These are phyloP conservation scores for Gossypium bickii DNA, from an alignment of 345 rosid species.

Conservation along the genomic window DNA sequence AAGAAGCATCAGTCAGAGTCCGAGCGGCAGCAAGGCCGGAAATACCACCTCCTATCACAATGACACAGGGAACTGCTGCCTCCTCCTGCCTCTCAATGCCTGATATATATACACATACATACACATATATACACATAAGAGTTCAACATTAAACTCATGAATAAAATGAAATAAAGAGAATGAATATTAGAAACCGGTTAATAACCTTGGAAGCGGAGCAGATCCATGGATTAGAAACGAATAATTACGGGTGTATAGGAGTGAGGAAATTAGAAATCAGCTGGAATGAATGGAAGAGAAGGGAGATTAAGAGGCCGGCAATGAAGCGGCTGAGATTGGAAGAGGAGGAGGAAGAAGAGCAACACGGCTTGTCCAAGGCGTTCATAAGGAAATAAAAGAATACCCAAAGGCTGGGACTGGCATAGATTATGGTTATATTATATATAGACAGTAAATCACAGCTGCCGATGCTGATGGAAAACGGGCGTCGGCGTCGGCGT, in stretches of 20 bases:
- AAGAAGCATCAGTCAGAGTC: constrained; percentile 57
- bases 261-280: constrained; percentile 55
- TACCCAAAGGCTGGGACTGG: background rate
- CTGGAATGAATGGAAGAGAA: constrained; percentile 43
- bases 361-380: constrained; percentile 43
- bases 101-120: background rate
- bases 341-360: constrained; percentile 18
- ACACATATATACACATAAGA: background rate
- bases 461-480: background rate
- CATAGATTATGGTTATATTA: constrained; percentile 3
- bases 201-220: constrained; percentile 17
- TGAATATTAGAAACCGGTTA: background rate
- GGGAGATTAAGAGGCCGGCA: constrained; percentile 46
- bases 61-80: constrained; percentile 47
- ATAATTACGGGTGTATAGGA: constrained; percentile 48
- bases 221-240: background rate
- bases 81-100: constrained; percentile 36
- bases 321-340: constrained; percentile 59
- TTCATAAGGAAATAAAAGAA: constrained; percentile 36
- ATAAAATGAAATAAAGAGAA: background rate
- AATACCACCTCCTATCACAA: constrained; percentile 85
- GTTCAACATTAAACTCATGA: background rate
- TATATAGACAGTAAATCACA: background rate
- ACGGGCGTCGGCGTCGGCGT: background rate
- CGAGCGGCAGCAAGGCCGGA: constrained; percentile 89